These are phyloP conservation scores for Pythium folliculosum DNA, from an alignment of 352 stramenopile genomes.

Conservation along the genomic window DNA sequence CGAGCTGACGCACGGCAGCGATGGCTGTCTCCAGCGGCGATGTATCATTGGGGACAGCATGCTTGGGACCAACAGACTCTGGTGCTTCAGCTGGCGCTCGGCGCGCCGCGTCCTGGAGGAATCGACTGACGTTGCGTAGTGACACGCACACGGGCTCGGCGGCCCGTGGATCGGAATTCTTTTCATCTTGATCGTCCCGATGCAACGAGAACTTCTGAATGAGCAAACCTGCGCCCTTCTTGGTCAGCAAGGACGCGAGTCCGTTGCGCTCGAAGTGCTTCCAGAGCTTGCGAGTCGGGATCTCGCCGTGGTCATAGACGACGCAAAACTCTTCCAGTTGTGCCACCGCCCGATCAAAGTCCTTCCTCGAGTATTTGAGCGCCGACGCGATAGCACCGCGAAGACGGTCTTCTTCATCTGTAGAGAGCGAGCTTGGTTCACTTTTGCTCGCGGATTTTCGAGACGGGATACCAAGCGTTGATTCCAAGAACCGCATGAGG, in stretches of 20 bases:
- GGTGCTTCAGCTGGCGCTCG: background rate
- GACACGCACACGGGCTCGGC: constrained; percentile 18
- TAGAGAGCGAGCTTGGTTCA: constrained; percentile 1
- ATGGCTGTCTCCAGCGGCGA: constrained; percentile 9
- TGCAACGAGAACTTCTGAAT: constrained; percentile 40
- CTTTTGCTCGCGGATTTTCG: background rate
- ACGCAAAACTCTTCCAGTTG: constrained; percentile 60
- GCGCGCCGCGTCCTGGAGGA: background rate
- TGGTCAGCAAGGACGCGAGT: constrained; percentile 44
- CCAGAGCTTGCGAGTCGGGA: constrained; percentile 39
- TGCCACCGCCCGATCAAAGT: constrained; percentile 35
- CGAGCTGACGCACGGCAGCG: constrained; percentile 26
- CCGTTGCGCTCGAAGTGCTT: constrained; percentile 52
- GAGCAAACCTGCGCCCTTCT: constrained; percentile 37
- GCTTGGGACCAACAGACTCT: background rate
- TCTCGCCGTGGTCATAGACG: constrained; percentile 41
- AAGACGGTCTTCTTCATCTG: constrained; percentile 40
- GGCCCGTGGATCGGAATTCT: background rate
- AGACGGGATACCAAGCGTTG: constrained; percentile 16
- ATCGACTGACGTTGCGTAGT: constrained; percentile 32
- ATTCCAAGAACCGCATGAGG: constrained; percentile 26
- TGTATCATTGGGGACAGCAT: background rate
- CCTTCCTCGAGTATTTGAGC: constrained; percentile 33
- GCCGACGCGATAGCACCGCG: constrained; percentile 31
- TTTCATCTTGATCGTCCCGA: background rate